Evolutionary conservation across 2,329 filamentous ascomycete genomes (phyloP).

Genomic region (Ampelomyces quisqualis): DNA sequence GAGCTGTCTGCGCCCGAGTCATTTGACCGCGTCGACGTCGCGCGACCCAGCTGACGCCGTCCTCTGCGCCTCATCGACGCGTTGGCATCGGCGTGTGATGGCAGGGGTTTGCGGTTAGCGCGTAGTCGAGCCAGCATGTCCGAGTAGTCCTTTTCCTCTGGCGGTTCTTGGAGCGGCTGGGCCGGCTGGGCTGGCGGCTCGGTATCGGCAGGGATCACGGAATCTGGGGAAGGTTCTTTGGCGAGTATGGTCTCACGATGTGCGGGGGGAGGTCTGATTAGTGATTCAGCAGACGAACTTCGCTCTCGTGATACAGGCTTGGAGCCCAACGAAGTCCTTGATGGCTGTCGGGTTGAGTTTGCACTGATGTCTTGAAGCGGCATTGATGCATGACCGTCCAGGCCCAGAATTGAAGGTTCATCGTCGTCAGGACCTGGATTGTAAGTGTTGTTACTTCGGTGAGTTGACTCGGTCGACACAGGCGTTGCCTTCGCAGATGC

Average conservation of each 20-base stretch:
- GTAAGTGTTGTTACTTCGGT: conserved; percentile 12
- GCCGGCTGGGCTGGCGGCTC: conserved; percentile 15
- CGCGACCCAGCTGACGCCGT: conserved; percentile 34
- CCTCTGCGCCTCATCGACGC: conserved; percentile 21
- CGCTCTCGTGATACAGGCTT: conserved; percentile 14
- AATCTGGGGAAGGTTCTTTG: conserved; percentile 28
- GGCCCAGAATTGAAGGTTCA: conserved; percentile 11
- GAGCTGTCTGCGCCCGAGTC: conserved; percentile 33
- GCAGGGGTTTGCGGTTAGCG: conserved; percentile 31
- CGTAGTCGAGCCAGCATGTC: conserved; percentile 34
- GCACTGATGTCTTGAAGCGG: conserved; percentile 34
- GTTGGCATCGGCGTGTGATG: conserved; percentile 20
- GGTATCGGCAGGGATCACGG: conserved; percentile 26
- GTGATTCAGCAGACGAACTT: conserved; percentile 24
- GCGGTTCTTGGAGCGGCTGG: conserved; percentile 5
- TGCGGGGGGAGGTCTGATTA: conserved; percentile 22
- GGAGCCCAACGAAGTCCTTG: conserved; percentile 30
- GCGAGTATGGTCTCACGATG: conserved; percentile 11
- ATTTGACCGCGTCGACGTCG: conserved; percentile 34
- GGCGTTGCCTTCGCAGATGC: conserved; percentile 22
- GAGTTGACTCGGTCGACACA: conserved; percentile 18
- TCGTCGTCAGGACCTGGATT: conserved; percentile 11
- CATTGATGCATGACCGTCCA: conserved; percentile 26
- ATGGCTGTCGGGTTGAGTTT: conserved; percentile 35
- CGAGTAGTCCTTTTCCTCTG: conserved; percentile 36